Evolutionary conservation across 345 rosid genomes (phyloP), one percentile per base, ranked within the genome.

Genomic region (Xanthoceras sorbifolium): DNA sequence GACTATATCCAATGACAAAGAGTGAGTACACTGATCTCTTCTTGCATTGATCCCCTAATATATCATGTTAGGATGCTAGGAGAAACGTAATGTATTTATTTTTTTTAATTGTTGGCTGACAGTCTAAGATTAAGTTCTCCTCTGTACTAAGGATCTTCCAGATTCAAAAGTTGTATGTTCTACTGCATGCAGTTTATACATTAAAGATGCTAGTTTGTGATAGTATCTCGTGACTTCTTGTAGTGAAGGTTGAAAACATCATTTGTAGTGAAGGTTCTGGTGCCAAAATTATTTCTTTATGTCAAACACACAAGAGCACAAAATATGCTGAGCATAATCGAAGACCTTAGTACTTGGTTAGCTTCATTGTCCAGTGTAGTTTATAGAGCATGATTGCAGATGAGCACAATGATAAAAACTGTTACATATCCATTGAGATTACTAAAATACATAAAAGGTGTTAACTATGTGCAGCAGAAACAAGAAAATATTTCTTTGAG

Each of bases 21-120:
- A 84, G 91, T 91, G 79, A 89, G 93, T 82, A 73, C 40, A 72
- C 25, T 61, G 12, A 55, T 76, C 75, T 32, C 69, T 34, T 26
- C 65, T 38, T 14, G 20, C 32, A 40, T 78, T 40, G 34, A n/a
- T 55, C 64, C 64, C 66, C 25, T 46, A 25, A 25, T 11, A 25
- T 65, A 62, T 40, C 54, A 38, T 22, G 18, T 38, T 42, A 23
- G 15, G 73, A 52, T 42, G 57, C 69, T 12, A 57, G 29, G 20
- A 40, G 17, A 61, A 46, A 26, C 34, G 14, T 8, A 3, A 54
- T 67, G 17, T 36, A 38, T 28, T 63, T 65, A 11, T 4, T 1
- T 23, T 36, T 46, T 26, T 1, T 22, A 36, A 11, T 63, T 34
- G 9, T 67, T 25, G 22, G 26, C 18, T 3, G 18, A 69, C 20